Conservation (phyloP, 2,329 filamentous ascomycete species). For the Grosmannia serpens region DNA sequence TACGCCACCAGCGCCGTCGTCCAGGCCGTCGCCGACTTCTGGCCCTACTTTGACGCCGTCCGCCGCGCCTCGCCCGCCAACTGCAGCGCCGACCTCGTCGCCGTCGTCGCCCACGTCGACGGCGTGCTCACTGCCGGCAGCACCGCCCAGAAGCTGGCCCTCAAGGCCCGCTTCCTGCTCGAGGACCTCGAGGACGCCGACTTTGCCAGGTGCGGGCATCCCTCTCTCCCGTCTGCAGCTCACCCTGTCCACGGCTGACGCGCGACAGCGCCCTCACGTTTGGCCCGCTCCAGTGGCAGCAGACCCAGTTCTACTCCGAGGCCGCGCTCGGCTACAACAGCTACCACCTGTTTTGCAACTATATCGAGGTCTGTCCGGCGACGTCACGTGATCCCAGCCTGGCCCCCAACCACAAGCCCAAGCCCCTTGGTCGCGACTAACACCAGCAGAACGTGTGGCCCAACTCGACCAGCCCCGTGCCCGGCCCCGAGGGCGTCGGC, state of each 20-base stretch:
- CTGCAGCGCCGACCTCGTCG: conserved; percentile 38
- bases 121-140: conserved; percentile 26
- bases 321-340: conserved; percentile 25
- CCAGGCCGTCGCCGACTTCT: conserved; percentile 38
- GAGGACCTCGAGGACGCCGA: conserved; percentile 31
- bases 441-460: conserved; percentile 22
- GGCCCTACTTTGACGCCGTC: conserved; percentile 34
- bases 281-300: conserved; percentile 47
- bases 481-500: conserved; percentile 38
- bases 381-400: no score
- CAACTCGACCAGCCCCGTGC: conserved; percentile 26
- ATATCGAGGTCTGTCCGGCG: conserved; percentile 22
- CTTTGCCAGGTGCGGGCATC: conserved; percentile 22
- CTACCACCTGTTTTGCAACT: conserved; percentile 39
- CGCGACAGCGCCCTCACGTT: conserved; percentile 32
- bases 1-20: conserved; percentile 44
- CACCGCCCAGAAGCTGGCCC: conserved; percentile 23
- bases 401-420: background rate
- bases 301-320: conserved; percentile 16
- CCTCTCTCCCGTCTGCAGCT: background rate
- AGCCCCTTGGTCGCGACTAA: background rate
- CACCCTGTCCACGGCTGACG: no score
- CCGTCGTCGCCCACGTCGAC: conserved; percentile 41
- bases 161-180: conserved; percentile 40
- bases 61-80: conserved; percentile 41